Percentiles rank a stretch among this genome's conserved stretches.
Conservation (phyloP, 2,329 filamentous ascomycete genomes). For the Coniochaeta hoffmannii region DNA sequence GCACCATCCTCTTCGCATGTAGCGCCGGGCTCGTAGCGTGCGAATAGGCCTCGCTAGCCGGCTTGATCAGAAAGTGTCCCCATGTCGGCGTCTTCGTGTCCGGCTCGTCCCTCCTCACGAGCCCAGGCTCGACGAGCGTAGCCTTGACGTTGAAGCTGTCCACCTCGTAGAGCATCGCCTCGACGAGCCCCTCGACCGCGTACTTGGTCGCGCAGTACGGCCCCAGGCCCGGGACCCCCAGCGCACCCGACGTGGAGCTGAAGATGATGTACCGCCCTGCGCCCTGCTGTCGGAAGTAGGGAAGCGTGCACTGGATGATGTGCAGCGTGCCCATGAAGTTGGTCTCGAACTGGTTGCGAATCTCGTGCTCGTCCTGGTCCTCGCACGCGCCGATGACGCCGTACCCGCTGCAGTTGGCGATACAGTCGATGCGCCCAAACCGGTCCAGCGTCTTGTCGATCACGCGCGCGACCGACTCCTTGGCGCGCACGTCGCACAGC, state of each 20-base stretch:
- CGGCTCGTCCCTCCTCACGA: slow-evolving; percentile 80
- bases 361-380: slow-evolving; percentile 91
- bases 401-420: slow-evolving; percentile 91
- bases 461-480: slow-evolving; percentile 66
- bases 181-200: slow-evolving; percentile 89
- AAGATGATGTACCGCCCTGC: slow-evolving; percentile 87
- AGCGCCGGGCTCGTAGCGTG: slow-evolving; percentile 72
- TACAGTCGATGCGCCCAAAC: slow-evolving; percentile 79
- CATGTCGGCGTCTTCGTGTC: slow-evolving; percentile 60
- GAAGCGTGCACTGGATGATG: slow-evolving; percentile 82
- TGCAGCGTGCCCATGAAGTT: slow-evolving; percentile 96
- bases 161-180: slow-evolving; percentile 94
- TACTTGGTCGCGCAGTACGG: slow-evolving; percentile 98
- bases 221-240: slow-evolving; percentile 88
- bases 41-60: slow-evolving; percentile 73
- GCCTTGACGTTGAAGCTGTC: slow-evolving; percentile 88
- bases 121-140: slow-evolving; percentile 84
- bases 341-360: slow-evolving; percentile 93
- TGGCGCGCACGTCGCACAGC: slow-evolving; percentile 84
- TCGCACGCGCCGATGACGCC: slow-evolving; percentile 94
- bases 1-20: slow-evolving; percentile 84
- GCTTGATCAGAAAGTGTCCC: slow-evolving; percentile 88
- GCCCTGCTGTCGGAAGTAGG: slow-evolving; percentile 73
- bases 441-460: slow-evolving; percentile 62
- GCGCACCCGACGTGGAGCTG: slow-evolving; percentile 81